Evolutionary conservation across 2,329 filamentous ascomycete species (phyloP), one percentile per base, ranked within the genome.

Genomic region (Penicillium fuscoglaucum): DNA sequence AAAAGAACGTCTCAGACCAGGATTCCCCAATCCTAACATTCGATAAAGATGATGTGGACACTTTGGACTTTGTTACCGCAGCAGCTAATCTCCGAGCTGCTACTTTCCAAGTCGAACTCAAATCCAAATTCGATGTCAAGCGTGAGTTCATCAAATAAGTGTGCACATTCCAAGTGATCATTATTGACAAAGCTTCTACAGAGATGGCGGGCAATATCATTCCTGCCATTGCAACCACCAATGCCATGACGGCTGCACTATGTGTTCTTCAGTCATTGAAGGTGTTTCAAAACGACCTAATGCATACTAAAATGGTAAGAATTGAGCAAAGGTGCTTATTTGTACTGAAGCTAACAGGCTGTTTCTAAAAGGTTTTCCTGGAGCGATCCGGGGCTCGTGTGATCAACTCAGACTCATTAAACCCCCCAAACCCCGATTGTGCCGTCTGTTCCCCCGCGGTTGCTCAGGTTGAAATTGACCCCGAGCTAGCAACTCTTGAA

Each of bases 171-270:
- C 60, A 44, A 17, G 1, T 4, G 1, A 13, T 19, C 17, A 21
- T 21, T 45, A n/a, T n/a, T 64, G 31, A 57, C 48, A 48, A 17
- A 61, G 21, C 21, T 33, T 58, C 63, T 41, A 68, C 48, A 83
- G 90, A 99, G 77, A 99, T 98, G 93, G 95, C 95, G 4, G 95
- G 95, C 54, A 99, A 99, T 73, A 99, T 99, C 68, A 99, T 99
- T 61, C 95, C 95, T 1, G 95, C 95, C 2, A 99, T 99, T 71
- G 95, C 95, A 6, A 99, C 95, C 0, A 98, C 95, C 0, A 99
- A 99, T 74, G 95, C 95, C 17, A 96, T 98, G 74, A 93, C 95
- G 1, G 95, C 95, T 17, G 90, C 91, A 13, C 83, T 99, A 10
- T 98, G 93, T 70, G 92, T 98, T 7, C 79, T 99, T 28, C 89